Base-by-base conservation (phyloP, 352 stramenopile genomes). In the Plasmopara muralis region DNA sequence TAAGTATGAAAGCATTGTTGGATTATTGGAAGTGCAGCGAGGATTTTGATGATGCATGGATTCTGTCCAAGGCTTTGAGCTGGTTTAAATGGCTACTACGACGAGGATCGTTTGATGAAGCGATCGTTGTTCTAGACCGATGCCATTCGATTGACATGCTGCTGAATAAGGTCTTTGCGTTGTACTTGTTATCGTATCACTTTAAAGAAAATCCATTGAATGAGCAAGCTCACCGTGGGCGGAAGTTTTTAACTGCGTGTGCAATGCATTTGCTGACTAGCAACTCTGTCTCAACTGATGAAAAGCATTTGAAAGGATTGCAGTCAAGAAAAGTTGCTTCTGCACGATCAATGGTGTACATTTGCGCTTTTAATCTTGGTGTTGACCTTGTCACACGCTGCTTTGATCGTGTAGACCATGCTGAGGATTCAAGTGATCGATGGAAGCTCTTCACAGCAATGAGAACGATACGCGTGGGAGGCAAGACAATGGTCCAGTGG, bases 401-500 rank as follows among this genome's bases (percentile, higher is more conserved):
- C 9, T 41, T 57, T 15, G 12, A 39, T n/a, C 25, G 28, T 15
- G 33, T 48, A 10, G 38, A 49, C 34, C 33, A 20, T 20, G 16
- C 5, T 0, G 16, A 53, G n/a, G 20, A 42, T 3, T 31, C 12
- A 5, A 45, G 55, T 39, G 15, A 35, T 35, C 6, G 20, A 25
- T 25, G 20, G 20, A 25, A 25, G 20, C 20, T 13, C 6, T 12
- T 61, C 1, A 8, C 34, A 29, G n/a, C 8, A 4, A 42, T 66
- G 15, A 53, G 46, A 41, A 30, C 29, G 6, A 45, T 51, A 18
- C 62, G 55, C 18, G 61, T 80, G 2, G 9, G 43, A 37, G 56
- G 58, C 8, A 73, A 62, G 28, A 63, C 58, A 0, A 42, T 77
- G 18, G 13, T 39, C 0, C 45, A 74, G 31, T 80, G 70, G 70